Conservation (phyloP, 176 grass and related monocot species). For the Zizania latifolia region DNA sequence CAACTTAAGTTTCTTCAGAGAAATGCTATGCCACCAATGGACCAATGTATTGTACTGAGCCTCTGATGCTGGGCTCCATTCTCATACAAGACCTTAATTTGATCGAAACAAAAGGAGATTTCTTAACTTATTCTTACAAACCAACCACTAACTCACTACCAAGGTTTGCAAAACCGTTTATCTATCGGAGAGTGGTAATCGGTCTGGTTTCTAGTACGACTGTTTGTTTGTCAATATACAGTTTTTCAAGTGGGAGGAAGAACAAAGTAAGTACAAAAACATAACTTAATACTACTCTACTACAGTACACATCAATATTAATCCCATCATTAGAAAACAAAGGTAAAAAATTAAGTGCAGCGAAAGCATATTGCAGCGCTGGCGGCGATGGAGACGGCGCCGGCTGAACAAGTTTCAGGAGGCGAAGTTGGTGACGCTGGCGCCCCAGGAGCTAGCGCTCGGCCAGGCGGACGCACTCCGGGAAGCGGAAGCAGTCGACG, state of each 20-base stretch:
- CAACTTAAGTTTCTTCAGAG: neutral
- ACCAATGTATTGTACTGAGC: neutral
- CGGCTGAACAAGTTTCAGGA: too few relatives aligned
- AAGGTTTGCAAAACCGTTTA: too few relatives aligned
- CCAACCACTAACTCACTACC: neutral
- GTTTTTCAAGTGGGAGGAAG: neutral
- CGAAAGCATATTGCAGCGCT: too few relatives aligned
- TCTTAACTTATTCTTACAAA: slow-evolving; percentile 11
- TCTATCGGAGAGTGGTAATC: too few relatives aligned
- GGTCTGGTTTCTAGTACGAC: too few relatives aligned
- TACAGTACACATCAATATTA: neutral
- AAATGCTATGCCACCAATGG: neutral
- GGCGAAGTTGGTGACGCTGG: slow-evolving; percentile 79
- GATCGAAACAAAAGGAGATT: neutral
- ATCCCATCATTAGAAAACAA: neutral
- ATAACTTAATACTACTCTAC: slow-evolving; percentile 19
- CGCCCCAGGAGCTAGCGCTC: slow-evolving; percentile 75
- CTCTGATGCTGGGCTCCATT: neutral
- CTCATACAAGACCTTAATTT: neutral
- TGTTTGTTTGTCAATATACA: too few relatives aligned
- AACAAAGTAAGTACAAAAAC: neutral
- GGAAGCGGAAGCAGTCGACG: slow-evolving; percentile 71
- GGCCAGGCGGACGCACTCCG: slow-evolving; percentile 57
- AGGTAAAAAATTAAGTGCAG: neutral
- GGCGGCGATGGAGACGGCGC: too few relatives aligned